Conservation (phyloP, 805 yeast species). For the Saturnispora besseyi region DNA sequence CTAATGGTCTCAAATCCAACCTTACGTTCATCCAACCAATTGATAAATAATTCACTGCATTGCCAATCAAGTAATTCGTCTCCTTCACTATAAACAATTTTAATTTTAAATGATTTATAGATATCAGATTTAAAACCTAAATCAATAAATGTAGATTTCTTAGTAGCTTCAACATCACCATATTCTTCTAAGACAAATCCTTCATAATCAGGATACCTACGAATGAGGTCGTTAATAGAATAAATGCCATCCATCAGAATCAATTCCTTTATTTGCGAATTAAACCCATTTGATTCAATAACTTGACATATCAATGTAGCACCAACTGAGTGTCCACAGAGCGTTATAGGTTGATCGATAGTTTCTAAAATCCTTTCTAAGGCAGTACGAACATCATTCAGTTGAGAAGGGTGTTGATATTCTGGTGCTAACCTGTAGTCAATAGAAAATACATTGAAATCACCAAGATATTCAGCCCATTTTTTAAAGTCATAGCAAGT, state of each 20-base stretch:
- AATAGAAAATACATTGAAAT: conserved; percentile 29
- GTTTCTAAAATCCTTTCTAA: conserved; percentile 21
- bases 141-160: conserved; percentile 16
- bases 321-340: conserved; percentile 78
- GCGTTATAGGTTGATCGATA: conserved; percentile 20
- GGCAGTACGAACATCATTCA: conserved; percentile 45
- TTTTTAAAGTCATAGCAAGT: conserved; percentile 46
- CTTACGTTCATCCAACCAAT: conserved; percentile 23
- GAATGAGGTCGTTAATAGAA: conserved; percentile 39
- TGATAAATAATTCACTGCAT: conserved; percentile 38
- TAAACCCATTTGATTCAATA: conserved; percentile 19
- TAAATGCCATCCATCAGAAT: conserved; percentile 65
- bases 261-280: conserved; percentile 14
- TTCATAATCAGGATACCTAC: conserved; percentile 53
- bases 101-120: conserved; percentile 18
- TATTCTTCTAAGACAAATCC: conserved; percentile 56
- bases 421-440: conserved; percentile 54
- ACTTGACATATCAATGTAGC: conserved; percentile 56
- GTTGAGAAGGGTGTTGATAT: conserved; percentile 48
- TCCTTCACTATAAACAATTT: conserved; percentile 48
- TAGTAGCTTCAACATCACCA: conserved; percentile 14
- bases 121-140: neutral
- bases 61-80: conserved; percentile 56
- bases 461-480: conserved; percentile 9
- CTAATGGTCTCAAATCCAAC: conserved; percentile 16